Base-by-base conservation (phyloP, 176 grass and related monocot genomes). In the Calamus simplicifolius region DNA sequence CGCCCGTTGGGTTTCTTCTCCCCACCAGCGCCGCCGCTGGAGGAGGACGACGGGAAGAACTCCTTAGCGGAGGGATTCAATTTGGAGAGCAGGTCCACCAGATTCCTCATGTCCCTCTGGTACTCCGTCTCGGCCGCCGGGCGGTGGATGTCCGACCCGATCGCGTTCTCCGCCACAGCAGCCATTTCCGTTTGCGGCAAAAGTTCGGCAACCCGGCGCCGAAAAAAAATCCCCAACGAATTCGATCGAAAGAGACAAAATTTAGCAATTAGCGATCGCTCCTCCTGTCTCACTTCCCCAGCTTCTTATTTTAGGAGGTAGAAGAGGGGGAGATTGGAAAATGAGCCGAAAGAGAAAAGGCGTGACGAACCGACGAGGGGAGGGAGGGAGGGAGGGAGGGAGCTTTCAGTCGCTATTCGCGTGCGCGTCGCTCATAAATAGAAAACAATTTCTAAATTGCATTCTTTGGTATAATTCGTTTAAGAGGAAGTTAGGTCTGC, bases 1-100 rank as follows among this genome's bases (percentile, higher is more conserved):
- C 19, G 49, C n/a, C 19, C 50, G 5, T 63, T 29, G 19, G 70
- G 51, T 31, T 48, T 48, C 70, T 27, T 31, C 0, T 14, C 23
- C 18, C 62, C 21, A 25, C 74, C 19, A 8, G 58, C 69, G 16
- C 10, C 27, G 57, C 10, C 26, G 25, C 16, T 63, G 49, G 49
- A 57, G 75, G 59, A 78, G 27, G 71, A 72, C 26, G 90, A 80
- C 50, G 90, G 90, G 50, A 86, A 51, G 73, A 95, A 95, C 76
- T 95, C 90, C 79, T 86, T 89, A 65, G 90, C 90, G 48, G 85
- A 77, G 25, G 85, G 90, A 54, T 95, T 95, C 48, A 95, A 75
- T 29, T 86, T 95, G 69, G 90, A 89, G 16, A 95, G 76, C 73
- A 95, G 69, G 71, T 95, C 90, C 69, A 89, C 85, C 62, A 95